Percentiles rank a stretch among this genome's conserved stretches.
Evolutionary conservation across 768 basidiomycete species (phyloP).

Genomic region (Pisolithus tinctorius): DNA sequence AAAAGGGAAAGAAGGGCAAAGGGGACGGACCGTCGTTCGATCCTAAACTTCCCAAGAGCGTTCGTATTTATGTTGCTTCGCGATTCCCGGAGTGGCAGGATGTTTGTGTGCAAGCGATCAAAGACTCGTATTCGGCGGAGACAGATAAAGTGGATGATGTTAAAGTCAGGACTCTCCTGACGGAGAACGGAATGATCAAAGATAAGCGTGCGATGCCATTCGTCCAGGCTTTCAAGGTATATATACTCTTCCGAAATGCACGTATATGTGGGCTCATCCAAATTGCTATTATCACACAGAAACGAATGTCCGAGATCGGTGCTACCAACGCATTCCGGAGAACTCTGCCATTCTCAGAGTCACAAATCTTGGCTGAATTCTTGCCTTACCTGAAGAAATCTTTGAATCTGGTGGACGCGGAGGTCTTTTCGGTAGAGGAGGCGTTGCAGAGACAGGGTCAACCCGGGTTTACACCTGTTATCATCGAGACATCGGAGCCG

Average conservation of each 20-base stretch:
- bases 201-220: slow-evolving; percentile 97
- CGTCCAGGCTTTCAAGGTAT: slow-evolving; percentile 86
- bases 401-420: slow-evolving; percentile 62
- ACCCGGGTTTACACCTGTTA: slow-evolving; percentile 54
- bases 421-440: slow-evolving; percentile 64
- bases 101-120: slow-evolving; percentile 65
- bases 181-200: slow-evolving; percentile 76
- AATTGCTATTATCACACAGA: slow-evolving; percentile 35
- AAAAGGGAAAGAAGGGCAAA: slow-evolving; percentile 65
- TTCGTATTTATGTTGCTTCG: slow-evolving; percentile 86
- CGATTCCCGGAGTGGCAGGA: slow-evolving; percentile 95
- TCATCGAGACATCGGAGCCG: slow-evolving; percentile 85
- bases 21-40: slow-evolving; percentile 54
- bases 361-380: slow-evolving; percentile 60
- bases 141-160: slow-evolving; percentile 74
- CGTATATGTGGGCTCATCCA: slow-evolving; percentile 1
- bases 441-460: slow-evolving; percentile 44
- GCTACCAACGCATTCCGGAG: slow-evolving; percentile 76
- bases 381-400: slow-evolving; percentile 78
- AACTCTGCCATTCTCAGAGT: slow-evolving; percentile 77
- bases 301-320: slow-evolving; percentile 75
- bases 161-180: slow-evolving; percentile 63
- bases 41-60: slow-evolving; percentile 77
- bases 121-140: slow-evolving; percentile 54
- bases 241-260: slow-evolving; percentile 14